Percentiles rank a stretch among this genome's conserved stretches.
These are phyloP conservation scores for Lipomyces oligophaga DNA, from an alignment of 805 yeast genomes.

Conservation along the genomic window DNA sequence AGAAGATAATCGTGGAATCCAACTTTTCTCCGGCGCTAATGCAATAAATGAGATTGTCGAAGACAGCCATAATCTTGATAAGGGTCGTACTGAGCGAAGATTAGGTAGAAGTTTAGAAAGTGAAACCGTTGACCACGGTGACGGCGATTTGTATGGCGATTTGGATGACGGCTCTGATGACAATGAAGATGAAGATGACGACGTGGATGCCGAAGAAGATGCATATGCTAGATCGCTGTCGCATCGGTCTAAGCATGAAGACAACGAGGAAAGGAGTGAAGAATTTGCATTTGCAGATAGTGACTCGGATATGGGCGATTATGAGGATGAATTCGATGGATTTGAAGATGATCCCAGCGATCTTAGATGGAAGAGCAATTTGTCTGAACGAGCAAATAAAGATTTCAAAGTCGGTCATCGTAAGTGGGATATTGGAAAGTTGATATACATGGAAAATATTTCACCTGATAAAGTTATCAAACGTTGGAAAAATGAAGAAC, in stretches of 20 bases:
- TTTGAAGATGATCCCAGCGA: slow-evolving; percentile 39
- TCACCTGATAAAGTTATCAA: slow-evolving; percentile 67
- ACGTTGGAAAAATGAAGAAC: slow-evolving; percentile 59
- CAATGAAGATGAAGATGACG: slow-evolving; percentile 17
- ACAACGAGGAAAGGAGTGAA: slow-evolving; percentile 43
- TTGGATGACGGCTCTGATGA: slow-evolving; percentile 34
- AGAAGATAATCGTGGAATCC: slow-evolving; percentile 64
- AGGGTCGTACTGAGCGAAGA: slow-evolving; percentile 34
- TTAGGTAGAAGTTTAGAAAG: no score
- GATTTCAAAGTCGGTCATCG: slow-evolving; percentile 51
- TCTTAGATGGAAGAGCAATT: slow-evolving; percentile 36
- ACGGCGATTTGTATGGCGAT: slow-evolving; percentile 39
- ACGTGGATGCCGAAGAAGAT: slow-evolving; percentile 18
- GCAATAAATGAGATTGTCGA: slow-evolving; percentile 41
- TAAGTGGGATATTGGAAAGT: slow-evolving; percentile 75
- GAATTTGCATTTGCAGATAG: slow-evolving; percentile 48
- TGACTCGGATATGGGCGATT: slow-evolving; percentile 44
- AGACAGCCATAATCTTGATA: slow-evolving; percentile 43
- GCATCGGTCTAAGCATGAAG: slow-evolving; percentile 3
- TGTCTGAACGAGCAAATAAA: slow-evolving; percentile 54
- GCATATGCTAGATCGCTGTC: background rate
- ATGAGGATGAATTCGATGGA: slow-evolving; percentile 43
- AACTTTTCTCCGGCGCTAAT: slow-evolving; percentile 60
- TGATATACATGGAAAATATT: slow-evolving; percentile 74
- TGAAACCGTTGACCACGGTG: slow-evolving; percentile 18